phyloP scores from a whole-genome alignment of 345 rosid species.

The Salix viminalis region DNA sequence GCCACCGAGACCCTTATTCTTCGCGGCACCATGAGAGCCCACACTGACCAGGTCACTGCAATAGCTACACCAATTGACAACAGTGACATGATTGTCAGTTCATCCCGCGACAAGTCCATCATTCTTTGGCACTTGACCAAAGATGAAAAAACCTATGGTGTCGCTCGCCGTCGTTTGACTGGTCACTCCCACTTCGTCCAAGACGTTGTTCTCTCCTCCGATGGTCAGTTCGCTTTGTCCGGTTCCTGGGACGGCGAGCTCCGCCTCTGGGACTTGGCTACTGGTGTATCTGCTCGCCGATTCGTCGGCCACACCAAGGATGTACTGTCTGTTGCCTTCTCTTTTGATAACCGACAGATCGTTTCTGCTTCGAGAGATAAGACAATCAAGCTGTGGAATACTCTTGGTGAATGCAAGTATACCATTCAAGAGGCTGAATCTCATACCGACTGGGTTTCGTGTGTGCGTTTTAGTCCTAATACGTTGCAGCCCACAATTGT shows the following conservation, averaged over 20 bases:
- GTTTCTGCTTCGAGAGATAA: constrained; percentile 96
- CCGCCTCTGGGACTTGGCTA: constrained; percentile 86
- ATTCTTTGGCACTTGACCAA: constrained; percentile 83
- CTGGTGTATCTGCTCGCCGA: constrained; percentile 76
- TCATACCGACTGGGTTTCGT: constrained; percentile 89
- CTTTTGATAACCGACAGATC: constrained; percentile 93
- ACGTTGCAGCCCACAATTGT: constrained; percentile 78
- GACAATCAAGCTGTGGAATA: constrained; percentile 93
- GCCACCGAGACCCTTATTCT: constrained; percentile 69
- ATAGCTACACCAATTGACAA: constrained; percentile 91
- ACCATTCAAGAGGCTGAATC: constrained; percentile 84
- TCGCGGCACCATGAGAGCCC: constrained; percentile 88
- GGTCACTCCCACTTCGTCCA: constrained; percentile 94
- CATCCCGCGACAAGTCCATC: constrained; percentile 97
- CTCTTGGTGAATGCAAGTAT: constrained; percentile 96
- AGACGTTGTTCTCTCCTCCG: constrained; percentile 95
- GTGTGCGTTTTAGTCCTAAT: constrained; percentile 91
- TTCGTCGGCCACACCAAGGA: constrained; percentile 96
- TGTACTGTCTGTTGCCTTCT: constrained; percentile 92
- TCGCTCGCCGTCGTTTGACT: constrained; percentile 80
- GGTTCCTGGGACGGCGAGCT: constrained; percentile 99
- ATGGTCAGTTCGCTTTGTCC: constrained; percentile 93
- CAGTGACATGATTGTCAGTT: constrained; percentile 79
- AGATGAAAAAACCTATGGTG: constrained; percentile 81
- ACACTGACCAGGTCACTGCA: constrained; percentile 93